phyloP scores from a whole-genome alignment of 1,284 basidiomycete species.

The Neonothopanus nambi region DNA sequence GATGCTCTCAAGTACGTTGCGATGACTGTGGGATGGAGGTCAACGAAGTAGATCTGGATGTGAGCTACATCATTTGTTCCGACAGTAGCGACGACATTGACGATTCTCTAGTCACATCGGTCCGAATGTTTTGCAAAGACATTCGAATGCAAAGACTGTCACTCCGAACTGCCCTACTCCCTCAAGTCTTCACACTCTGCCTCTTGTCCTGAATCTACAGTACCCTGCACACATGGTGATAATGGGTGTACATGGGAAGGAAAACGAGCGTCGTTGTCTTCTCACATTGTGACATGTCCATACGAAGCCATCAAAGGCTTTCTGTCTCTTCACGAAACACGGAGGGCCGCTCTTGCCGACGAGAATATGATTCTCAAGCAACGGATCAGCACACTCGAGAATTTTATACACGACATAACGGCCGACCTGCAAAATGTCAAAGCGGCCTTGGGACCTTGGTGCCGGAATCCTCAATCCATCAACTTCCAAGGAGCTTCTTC shows the following conservation, averaged over 20 bases:
- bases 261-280: slow-evolving; percentile 35
- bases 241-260: slow-evolving; percentile 62
- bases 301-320: slow-evolving; percentile 67
- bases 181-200: slow-evolving; percentile 35
- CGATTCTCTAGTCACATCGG: slow-evolving; percentile 33
- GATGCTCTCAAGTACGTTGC: slow-evolving; percentile 37
- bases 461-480: slow-evolving; percentile 24
- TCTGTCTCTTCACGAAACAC: slow-evolving; percentile 48
- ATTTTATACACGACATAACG: slow-evolving; percentile 44
- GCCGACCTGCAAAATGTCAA: slow-evolving; percentile 54
- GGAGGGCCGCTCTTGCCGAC: slow-evolving; percentile 45
- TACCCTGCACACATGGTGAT: slow-evolving; percentile 49
- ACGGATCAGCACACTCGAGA: slow-evolving; percentile 55
- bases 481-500: neutral
- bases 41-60: slow-evolving; percentile 35
- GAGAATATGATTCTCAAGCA: slow-evolving; percentile 63
- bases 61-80: slow-evolving; percentile 19
- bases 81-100: neutral
- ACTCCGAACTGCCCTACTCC: slow-evolving; percentile 33
- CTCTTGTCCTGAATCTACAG: slow-evolving; percentile 38
- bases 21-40: slow-evolving; percentile 37
- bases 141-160: slow-evolving; percentile 40
- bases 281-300: slow-evolving; percentile 53
- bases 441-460: slow-evolving; percentile 68
- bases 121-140: slow-evolving; percentile 36